Percentiles rank a stretch among this genome's conserved stretches.
Conservation (phyloP, 768 basidiomycete genomes). For the Lentinula boryana region DNA sequence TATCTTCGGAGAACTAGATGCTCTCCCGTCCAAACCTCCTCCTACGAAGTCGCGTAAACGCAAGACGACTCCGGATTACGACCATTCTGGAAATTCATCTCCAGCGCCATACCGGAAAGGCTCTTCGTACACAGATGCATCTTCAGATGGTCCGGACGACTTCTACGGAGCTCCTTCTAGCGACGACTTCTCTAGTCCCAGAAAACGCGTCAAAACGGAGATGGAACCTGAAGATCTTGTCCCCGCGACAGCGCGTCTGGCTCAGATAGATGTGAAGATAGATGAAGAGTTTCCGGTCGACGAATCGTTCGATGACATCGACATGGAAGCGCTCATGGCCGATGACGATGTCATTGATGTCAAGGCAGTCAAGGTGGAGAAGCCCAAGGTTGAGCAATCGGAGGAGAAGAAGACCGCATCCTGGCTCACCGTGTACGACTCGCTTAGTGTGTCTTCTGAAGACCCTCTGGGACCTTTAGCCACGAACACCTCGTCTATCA, state of each 20-base stretch:
- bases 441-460: slow-evolving; percentile 53
- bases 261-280: slow-evolving; percentile 53
- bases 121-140: slow-evolving; percentile 31
- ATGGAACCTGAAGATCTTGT: slow-evolving; percentile 36
- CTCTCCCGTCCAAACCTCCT: neutral
- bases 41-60: slow-evolving; percentile 48
- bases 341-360: slow-evolving; percentile 48
- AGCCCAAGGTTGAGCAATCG: neutral
- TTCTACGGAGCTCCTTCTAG: slow-evolving; percentile 31
- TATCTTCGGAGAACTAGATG: slow-evolving; percentile 64
- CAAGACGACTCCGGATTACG: slow-evolving; percentile 50
- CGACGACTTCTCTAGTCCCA: slow-evolving; percentile 67
- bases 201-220: slow-evolving; percentile 52
- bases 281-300: slow-evolving; percentile 38
- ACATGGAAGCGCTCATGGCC: slow-evolving; percentile 58
- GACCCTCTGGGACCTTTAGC: slow-evolving; percentile 52
- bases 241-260: slow-evolving; percentile 54
- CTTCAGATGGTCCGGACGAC: slow-evolving; percentile 44
- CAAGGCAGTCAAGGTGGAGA: slow-evolving; percentile 27
- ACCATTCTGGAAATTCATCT: slow-evolving; percentile 34
- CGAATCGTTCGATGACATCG: slow-evolving; percentile 44
- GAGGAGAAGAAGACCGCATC: slow-evolving; percentile 39
- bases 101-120: slow-evolving; percentile 31
- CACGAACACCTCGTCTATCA: slow-evolving; percentile 25
- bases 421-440: slow-evolving; percentile 75